Evolutionary conservation across 768 basidiomycete species (phyloP), one percentile per base, ranked within the genome.

Genomic region (Mycena chlorophos): DNA sequence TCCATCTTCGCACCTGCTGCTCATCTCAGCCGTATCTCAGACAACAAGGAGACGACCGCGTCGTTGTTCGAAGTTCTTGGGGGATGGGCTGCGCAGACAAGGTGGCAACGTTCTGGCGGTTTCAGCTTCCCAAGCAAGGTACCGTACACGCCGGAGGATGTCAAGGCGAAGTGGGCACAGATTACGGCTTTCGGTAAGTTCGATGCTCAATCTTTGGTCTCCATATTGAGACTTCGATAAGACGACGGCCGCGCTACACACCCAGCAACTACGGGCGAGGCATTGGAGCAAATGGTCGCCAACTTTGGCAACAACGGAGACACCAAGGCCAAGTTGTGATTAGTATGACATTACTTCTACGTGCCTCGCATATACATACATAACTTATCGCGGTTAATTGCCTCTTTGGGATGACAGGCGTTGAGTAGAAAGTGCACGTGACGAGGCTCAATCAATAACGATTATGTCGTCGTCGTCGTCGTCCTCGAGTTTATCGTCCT

Each of bases 91-190:
- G 91, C 91, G 1, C 85, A 94, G 70, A 87, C 90, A 28, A 81
- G 96, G 54, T 99, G 96, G 95, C 90, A 98, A 70, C 85, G 93
- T 14, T 78, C 92, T 8, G 89, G 87, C 1, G 97, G 95, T 10
- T 75, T 87, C 65, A 88, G 89, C 5, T 98, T 98, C 85, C 88
- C 94, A 4, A 81, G 87, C 30, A 87, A 87, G 67, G 79, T 79
- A 55, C 77, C 80, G 3, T 80, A 89, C 58, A 85, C 85, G 6
- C 90, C 94, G 0, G 97, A 98, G 71, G 85, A 87, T 52, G 77
- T 98, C 47, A 66, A 87, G 14, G 70, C 78, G 23, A 88, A 93
- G 65, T 98, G 94, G 95, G 77, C 80, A 42, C 71, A 76, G 49
- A 89, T 98, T 69, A 96, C 91, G 23, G 77, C 84, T 68, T 99